Percentiles rank a stretch among this genome's conserved stretches.
phyloP scores from a whole-genome alignment of 2,329 filamentous ascomycete species.

The Colletotrichum filicis region DNA sequence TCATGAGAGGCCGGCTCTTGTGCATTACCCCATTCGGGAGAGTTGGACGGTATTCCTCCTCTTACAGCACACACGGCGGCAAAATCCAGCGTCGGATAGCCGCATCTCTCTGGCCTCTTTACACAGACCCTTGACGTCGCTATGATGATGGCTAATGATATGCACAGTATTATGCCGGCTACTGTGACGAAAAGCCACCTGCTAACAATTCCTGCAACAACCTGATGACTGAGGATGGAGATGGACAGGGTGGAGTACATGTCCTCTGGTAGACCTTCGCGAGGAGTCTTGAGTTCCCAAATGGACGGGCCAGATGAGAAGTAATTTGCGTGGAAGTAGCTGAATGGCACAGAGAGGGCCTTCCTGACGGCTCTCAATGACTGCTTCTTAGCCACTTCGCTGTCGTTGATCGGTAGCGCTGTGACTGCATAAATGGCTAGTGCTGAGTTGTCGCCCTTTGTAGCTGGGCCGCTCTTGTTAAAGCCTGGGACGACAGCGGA shows the following conservation, averaged over 20 bases:
- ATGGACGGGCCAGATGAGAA: constrained; percentile 9
- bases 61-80: constrained; percentile 27
- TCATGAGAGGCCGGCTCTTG: background rate
- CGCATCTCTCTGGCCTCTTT: constrained; percentile 29
- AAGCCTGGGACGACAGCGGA: constrained; percentile 26
- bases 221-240: constrained; percentile 27
- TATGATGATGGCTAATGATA: constrained; percentile 17
- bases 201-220: constrained; percentile 26
- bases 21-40: background rate
- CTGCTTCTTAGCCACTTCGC: constrained; percentile 29
- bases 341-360: constrained; percentile 30
- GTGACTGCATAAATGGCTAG: constrained; percentile 32
- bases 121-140: constrained; percentile 18
- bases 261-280: constrained; percentile 7
- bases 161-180: background rate
- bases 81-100: constrained; percentile 30
- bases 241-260: constrained; percentile 31
- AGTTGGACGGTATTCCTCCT: constrained; percentile 1
- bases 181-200: constrained; percentile 16
- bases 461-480: constrained; percentile 2
- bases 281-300: constrained; percentile 22
- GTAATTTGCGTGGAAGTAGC: constrained; percentile 30
- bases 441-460: constrained; percentile 26
- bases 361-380: constrained; percentile 24
- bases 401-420: constrained; percentile 28